Evolutionary conservation across 1,139 yeast species (phyloP), one percentile per base, ranked within the genome.

Genomic region (Suhomyces atakaporum): DNA sequence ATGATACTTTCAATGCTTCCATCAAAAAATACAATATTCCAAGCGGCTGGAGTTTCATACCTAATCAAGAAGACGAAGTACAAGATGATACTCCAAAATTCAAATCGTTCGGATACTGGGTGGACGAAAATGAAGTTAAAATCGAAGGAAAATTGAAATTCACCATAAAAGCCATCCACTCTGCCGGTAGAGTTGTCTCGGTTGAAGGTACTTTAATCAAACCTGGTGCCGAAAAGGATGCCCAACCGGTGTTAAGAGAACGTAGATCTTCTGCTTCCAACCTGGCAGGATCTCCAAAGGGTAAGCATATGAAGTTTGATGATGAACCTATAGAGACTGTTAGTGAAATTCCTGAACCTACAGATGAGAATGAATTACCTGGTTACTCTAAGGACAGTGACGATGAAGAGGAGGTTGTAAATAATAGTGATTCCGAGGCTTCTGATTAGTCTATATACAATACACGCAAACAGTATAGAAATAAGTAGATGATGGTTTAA

Each of bases 1-100:
- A 87, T 58, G 97, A 92, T 62, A 87, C 95, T 1, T 92, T 92
- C 68, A 94, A 92, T 63, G 97, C 97, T 22, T 81, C 94, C 36
- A 88, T 92, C 47, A 87, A 86, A 60, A 81, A 86, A 59, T 83
- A 76, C 56, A 80, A 79, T 50, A 88, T 92, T 45, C 98, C 98
- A 12, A 64, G 67, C 27, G 77, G 71, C 35, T 92, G 98, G 98
- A 67, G 69, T 23, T 92, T 90, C 61, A 73, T 84, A 36, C 92
- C 94, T 32, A 79, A 73, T 49, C 94, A 88, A 53, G 79, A 72
- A 16, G 88, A 82, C 47, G 87, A 81, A 56, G 66, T 60, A 8
- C 39, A 36, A 12, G 54, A 45, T 12, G 33, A 31, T 14, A 18
- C 37, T 14, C 35, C 42, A 6, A 57, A 59, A 38, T 64, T 70